phyloP scores from a whole-genome alignment of 495 filamentous ascomycete genomes.

The Tuber calosporum region DNA sequence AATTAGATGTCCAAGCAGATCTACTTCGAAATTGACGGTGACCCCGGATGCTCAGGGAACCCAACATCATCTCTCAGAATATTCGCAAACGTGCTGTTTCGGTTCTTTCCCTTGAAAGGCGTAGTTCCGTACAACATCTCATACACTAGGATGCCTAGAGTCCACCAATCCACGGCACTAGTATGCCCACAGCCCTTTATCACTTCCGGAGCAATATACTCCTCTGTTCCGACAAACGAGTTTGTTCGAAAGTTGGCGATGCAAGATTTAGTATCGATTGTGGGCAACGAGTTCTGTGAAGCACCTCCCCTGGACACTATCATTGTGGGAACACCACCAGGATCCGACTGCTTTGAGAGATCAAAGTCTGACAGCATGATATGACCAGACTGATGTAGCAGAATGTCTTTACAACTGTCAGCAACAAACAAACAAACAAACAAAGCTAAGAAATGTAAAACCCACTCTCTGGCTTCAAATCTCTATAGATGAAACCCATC shows the following conservation, averaged over 20 bases:
- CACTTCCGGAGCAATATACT: constrained; percentile 97
- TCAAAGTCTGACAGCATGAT: constrained; percentile 99
- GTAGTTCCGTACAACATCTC: constrained; percentile 99
- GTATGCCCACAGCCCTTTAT: constrained; percentile 98
- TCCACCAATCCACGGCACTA: constrained; percentile 99
- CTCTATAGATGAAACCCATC: constrained; percentile 98
- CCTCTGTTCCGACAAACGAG: constrained; percentile 95
- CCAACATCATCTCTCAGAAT: constrained; percentile 90
- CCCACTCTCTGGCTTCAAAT: constrained; percentile 95
- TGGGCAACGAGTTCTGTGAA: constrained; percentile 73
- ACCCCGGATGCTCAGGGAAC: constrained; percentile 81
- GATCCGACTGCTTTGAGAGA: constrained; percentile 92
- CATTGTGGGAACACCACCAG: constrained; percentile 94
- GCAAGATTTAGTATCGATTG: constrained; percentile 96
- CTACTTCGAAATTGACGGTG: constrained; percentile 84
- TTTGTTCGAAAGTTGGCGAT: constrained; percentile 98
- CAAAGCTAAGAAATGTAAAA: constrained; percentile 16
- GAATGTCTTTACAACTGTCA: constrained; percentile 61
- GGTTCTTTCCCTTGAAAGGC: constrained; percentile 98
- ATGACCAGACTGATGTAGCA: constrained; percentile 94
- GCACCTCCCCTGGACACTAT: constrained; percentile 80
- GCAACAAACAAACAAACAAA: constrained; percentile 3
- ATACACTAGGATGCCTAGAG: constrained; percentile 89
- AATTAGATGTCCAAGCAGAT: constrained; percentile 38
- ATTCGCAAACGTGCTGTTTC: constrained; percentile 95